Evolutionary conservation across 1,284 basidiomycete genomes (phyloP).

Genomic region (Sanghuangporus sanghuang): DNA sequence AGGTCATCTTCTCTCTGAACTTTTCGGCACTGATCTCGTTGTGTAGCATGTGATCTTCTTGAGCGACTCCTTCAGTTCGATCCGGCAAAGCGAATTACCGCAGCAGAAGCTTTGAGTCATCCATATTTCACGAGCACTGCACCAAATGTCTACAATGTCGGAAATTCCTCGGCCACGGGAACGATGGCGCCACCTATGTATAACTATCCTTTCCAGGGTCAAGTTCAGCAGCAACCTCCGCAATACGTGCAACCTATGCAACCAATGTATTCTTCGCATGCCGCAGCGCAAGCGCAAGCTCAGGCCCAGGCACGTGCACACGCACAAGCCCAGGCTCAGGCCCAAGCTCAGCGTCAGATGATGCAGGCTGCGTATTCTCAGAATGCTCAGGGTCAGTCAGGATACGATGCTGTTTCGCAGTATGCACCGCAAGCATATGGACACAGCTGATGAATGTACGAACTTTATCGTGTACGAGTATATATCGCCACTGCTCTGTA

Average conservation of each 20-base stretch:
- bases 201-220: constrained; percentile 56
- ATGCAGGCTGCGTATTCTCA: constrained; percentile 12
- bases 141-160: constrained; percentile 29
- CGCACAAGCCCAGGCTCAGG: constrained; percentile 23
- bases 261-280: constrained; percentile 29
- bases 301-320: constrained; percentile 34
- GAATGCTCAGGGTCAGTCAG: constrained; percentile 4
- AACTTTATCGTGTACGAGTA: neutral
- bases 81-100: constrained; percentile 88
- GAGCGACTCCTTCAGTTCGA: constrained; percentile 97
- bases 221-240: constrained; percentile 32
- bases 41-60: constrained; percentile 84
- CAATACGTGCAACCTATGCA: constrained; percentile 37
- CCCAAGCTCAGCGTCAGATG: constrained; percentile 24
- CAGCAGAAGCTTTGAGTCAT: constrained; percentile 88
- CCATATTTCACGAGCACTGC: constrained; percentile 80
- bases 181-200: constrained; percentile 66
- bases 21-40: neutral
- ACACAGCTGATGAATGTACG: constrained; percentile 10
- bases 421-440: constrained; percentile 15
- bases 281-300: constrained; percentile 32
- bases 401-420: constrained; percentile 13
- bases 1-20: constrained; percentile 17
- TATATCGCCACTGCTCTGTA: no score
- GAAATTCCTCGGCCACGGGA: constrained; percentile 44